Evolutionary conservation across 345 rosid genomes (phyloP), one percentile per base, ranked within the genome.

Genomic region (Eucalyptus pauciflora): DNA sequence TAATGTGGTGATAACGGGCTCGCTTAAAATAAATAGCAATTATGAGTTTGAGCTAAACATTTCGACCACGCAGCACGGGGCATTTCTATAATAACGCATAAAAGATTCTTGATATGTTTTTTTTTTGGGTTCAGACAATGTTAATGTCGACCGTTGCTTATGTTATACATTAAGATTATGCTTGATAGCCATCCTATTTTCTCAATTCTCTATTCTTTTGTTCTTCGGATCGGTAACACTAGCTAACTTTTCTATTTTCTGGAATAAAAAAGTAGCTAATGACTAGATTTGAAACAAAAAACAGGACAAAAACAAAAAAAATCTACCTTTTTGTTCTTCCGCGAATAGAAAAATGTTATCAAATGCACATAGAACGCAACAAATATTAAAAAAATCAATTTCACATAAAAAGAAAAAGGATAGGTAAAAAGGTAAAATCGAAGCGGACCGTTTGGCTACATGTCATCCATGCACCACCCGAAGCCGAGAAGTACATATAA

Each of bases 11-110:
- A 76, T 37, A 20, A 76, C 1, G 0, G 2, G 8, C 2, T 64
- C 1, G 5, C 20, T n/a, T 64, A n/a, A 64, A n/a, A 64, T 64
- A 62, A 60, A 5, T 4, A 18, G 2, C 3, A 37, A 9, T 76
- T 20, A 10, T 10, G 13, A 20, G 58, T 20, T 76, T 24, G 4
- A 18, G 13, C 4, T 6, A 24, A 37, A 76, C 4, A 71, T 71
- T 37, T 33, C 1, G 7, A 69, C 3, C 20, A 9, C 5, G 5
- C 22, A 1, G 6, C 2, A 0, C 2, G 0, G 2, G 9, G 7
- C 4, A 71, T 17, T 71, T 71, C 8, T 37, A 69, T 37, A 37
- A 5, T 5, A 17, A 10, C 0, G 5, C 13, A 17, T 37, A 3
- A 71, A 71, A 37, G 2, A 3, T 71, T 71, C 7, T 2, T 2